phyloP scores from a whole-genome alignment of 2,329 filamentous ascomycete species.

The Aspergillus vadensis region DNA sequence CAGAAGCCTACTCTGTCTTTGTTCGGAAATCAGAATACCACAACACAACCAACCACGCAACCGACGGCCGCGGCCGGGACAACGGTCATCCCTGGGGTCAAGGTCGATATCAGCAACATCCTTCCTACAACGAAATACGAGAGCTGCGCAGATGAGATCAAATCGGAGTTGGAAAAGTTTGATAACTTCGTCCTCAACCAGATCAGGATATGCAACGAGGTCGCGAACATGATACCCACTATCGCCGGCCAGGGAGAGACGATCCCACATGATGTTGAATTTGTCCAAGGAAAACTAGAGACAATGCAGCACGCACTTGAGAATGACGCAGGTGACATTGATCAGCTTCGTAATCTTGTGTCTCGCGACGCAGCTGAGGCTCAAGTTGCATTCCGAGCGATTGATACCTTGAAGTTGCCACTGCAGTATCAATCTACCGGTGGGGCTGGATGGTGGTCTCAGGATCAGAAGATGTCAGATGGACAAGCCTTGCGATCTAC shows the following conservation, averaged over 20 bases:
- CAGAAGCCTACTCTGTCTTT: conserved; percentile 50
- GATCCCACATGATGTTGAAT: conserved; percentile 66
- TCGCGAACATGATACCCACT: conserved; percentile 69
- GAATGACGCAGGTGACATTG: conserved; percentile 63
- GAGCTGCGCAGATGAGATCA: conserved; percentile 80
- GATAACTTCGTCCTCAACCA: conserved; percentile 80
- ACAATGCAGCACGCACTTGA: conserved; percentile 65
- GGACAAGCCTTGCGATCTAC: conserved; percentile 42
- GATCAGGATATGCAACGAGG: conserved; percentile 70
- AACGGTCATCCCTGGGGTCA: conserved; percentile 64
- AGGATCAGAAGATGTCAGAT: conserved; percentile 43
- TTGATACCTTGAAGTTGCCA: conserved; percentile 74
- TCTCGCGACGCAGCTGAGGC: conserved; percentile 70
- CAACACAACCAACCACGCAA: conserved; percentile 35
- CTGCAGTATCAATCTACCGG: conserved; percentile 59
- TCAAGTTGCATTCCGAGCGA: conserved; percentile 69
- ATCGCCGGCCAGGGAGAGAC: conserved; percentile 66
- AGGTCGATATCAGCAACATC: conserved; percentile 76
- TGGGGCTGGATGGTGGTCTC: conserved; percentile 43
- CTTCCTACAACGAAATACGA: conserved; percentile 88
- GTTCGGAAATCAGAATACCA: conserved; percentile 39
- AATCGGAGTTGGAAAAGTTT: conserved; percentile 73
- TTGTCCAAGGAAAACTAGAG: conserved; percentile 62
- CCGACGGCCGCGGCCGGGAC: conserved; percentile 35
- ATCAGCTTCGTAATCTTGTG: conserved; percentile 57